Conservation (phyloP, 768 basidiomycete species). For the Leccinum fibrillosum region DNA sequence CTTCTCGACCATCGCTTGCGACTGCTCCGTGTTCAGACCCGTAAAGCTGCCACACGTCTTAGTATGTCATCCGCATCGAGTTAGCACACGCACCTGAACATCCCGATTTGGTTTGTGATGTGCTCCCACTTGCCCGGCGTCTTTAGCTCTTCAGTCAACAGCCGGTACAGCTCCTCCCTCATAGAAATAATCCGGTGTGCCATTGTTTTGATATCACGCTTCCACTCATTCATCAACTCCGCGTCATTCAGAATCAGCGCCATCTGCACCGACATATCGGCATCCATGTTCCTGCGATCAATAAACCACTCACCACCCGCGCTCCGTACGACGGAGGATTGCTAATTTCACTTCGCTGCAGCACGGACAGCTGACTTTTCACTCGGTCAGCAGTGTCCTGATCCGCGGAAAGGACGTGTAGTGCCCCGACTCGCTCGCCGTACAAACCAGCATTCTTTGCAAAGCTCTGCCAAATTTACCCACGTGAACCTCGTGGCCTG, state of each 20-base stretch:
- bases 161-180: conserved; percentile 72
- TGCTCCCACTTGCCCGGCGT: conserved; percentile 97
- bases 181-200: conserved; percentile 72
- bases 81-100: conserved; percentile 73
- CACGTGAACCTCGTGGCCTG: conserved; percentile 9
- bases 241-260: conserved; percentile 76
- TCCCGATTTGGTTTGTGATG: conserved; percentile 93
- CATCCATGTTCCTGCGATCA: background rate
- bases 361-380: conserved; percentile 85
- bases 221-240: conserved; percentile 84
- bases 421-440: conserved; percentile 91
- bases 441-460: conserved; percentile 97
- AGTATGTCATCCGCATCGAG: background rate
- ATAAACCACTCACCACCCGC: conserved; percentile 57
- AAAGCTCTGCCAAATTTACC: conserved; percentile 63
- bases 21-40: conserved; percentile 67
- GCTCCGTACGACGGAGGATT: conserved; percentile 93
- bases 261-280: conserved; percentile 43
- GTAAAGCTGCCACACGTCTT: conserved; percentile 60
- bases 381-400: conserved; percentile 69
- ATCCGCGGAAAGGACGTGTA: conserved; percentile 72
- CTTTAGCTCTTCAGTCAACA: conserved; percentile 68
- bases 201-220: conserved; percentile 88
- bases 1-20: conserved; percentile 62
- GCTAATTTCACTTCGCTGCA: conserved; percentile 93